Evolutionary conservation across 192 early-diverging fungal species (phyloP).

Genomic region (Backusella tarrabulga): DNA sequence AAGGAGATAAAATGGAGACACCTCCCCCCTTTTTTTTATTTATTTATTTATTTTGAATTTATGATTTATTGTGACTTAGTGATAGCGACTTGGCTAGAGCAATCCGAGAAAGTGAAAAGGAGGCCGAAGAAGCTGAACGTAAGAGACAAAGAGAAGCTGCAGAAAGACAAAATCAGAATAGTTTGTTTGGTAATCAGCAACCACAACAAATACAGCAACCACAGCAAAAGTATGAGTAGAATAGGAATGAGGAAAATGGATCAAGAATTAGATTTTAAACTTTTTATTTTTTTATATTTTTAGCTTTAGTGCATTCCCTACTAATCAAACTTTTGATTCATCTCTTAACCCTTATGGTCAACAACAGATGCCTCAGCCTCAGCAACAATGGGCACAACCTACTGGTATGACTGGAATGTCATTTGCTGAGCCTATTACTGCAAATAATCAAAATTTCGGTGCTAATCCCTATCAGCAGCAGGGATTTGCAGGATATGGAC

Average conservation of each 20-base stretch:
- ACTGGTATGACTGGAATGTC: slow-evolving; percentile 11
- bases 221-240: background rate
- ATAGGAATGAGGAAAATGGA: background rate
- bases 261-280: background rate
- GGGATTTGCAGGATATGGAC: slow-evolving; percentile 4
- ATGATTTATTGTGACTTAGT: background rate
- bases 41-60: background rate
- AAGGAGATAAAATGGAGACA: background rate
- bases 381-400: slow-evolving; percentile 4
- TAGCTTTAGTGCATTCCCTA: slow-evolving; percentile 4
- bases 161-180: slow-evolving; percentile 10
- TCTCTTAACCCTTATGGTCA: slow-evolving; percentile 27
- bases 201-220: background rate
- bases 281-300: background rate
- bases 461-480: slow-evolving; percentile 28
- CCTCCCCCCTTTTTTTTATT: too few relatives aligned
- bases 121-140: slow-evolving; percentile 28
- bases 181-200: slow-evolving; percentile 2
- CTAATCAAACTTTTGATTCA: slow-evolving; percentile 12
- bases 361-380: slow-evolving; percentile 4
- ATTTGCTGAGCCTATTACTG: slow-evolving; percentile 15
- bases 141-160: slow-evolving; percentile 1
- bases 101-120: slow-evolving; percentile 26
- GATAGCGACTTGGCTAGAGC: slow-evolving; percentile 27
- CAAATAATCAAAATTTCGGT: background rate